These are phyloP conservation scores for Lepidopterella palustris DNA, from an alignment of 495 filamentous ascomycete genomes.

Conservation along the genomic window DNA sequence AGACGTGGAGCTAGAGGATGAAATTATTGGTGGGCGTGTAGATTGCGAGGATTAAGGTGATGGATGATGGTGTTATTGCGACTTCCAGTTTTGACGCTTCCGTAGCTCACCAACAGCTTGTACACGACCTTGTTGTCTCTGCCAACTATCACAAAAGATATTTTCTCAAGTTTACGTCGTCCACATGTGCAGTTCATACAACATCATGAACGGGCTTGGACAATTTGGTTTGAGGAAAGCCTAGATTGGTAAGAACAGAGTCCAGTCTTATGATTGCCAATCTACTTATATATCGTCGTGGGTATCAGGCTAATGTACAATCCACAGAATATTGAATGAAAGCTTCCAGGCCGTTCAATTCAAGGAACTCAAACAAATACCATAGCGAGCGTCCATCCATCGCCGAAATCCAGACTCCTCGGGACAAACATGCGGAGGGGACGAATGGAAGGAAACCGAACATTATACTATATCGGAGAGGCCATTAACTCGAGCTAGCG, in stretches of 20 bases:
- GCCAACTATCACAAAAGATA: too few relatives aligned
- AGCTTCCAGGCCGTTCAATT: conserved; percentile 3
- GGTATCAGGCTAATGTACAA: conserved; percentile 1
- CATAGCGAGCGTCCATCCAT: not conserved
- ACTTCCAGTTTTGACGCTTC: too few relatives aligned
- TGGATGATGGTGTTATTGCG: too few relatives aligned
- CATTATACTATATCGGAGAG: not conserved
- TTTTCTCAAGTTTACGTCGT: too few relatives aligned
- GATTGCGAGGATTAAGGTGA: too few relatives aligned
- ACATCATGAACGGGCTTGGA: too few relatives aligned
- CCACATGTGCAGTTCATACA: not conserved
- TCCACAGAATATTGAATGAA: not conserved
- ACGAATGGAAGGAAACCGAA: not conserved
- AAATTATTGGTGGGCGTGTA: too few relatives aligned
- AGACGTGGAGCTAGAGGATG: too few relatives aligned
- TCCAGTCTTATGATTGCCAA: not conserved
- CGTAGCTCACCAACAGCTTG: too few relatives aligned
- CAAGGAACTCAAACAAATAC: not conserved
- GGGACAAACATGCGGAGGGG: not conserved
- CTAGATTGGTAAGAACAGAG: too few relatives aligned
- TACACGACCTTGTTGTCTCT: too few relatives aligned
- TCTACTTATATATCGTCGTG: not conserved
- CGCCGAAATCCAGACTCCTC: not conserved
- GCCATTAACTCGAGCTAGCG: conserved; percentile 2
- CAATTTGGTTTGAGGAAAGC: too few relatives aligned